A percentile compares a stretch with the other conserved stretches of the same genome.
phyloP scores from a whole-genome alignment of 768 basidiomycete genomes.

The Boletus speciosus region DNA sequence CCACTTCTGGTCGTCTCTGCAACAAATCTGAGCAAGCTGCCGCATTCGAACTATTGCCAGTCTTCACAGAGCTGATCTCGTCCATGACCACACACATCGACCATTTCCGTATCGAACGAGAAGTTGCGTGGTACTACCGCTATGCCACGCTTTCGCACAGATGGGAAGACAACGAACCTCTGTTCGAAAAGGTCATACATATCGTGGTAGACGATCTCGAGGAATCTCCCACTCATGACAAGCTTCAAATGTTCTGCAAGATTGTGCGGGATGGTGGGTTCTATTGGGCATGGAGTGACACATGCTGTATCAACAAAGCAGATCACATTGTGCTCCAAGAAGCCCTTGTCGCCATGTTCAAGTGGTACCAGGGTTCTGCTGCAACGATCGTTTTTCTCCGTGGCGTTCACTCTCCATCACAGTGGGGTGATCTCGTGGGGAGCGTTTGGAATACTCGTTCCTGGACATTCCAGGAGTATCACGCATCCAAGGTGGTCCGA shows the following conservation, averaged over 20 bases:
- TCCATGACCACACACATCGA: too few species aligned
- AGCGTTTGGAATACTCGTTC: constrained; percentile 9
- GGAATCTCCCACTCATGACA: background rate
- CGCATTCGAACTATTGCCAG: too few species aligned
- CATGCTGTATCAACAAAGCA: background rate
- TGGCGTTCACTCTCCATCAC: background rate
- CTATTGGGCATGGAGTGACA: constrained; percentile 10
- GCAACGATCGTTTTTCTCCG: constrained; percentile 2
- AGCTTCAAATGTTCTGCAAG: constrained; percentile 7
- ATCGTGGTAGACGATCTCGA: background rate
- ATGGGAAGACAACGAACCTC: too few species aligned
- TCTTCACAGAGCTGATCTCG: too few species aligned
- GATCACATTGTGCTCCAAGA: background rate
- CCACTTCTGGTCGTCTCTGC: too few species aligned
- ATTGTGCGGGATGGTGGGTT: background rate
- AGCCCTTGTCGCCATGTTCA: constrained; percentile 5
- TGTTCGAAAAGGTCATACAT: too few species aligned
- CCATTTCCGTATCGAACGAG: too few species aligned
- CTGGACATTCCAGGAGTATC: constrained; percentile 7
- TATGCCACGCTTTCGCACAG: too few species aligned
- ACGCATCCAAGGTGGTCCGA: constrained; percentile 6
- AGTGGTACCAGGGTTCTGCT: constrained; percentile 7
- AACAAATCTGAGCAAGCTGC: too few species aligned
- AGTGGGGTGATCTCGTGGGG: background rate
- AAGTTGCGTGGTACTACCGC: too few species aligned